Conservation (phyloP, 306 rosid genomes). For the Aeschynomene evenia region DNA sequence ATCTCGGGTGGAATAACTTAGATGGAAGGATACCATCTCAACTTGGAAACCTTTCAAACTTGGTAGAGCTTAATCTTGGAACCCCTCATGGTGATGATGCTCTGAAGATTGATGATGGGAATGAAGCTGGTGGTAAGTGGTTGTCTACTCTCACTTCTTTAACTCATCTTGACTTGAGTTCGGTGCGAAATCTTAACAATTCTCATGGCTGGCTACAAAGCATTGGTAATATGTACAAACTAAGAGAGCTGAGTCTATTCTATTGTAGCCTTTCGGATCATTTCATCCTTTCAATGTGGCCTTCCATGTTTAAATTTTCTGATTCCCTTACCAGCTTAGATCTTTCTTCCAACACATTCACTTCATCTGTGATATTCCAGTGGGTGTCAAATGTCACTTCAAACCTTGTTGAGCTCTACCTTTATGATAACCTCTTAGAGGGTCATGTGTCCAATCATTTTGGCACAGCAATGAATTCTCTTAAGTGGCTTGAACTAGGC, state of each 20-base stretch:
- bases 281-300: not conserved
- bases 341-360: not conserved
- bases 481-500: slow-evolving; percentile 2
- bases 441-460: not conserved
- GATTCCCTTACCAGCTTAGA: slow-evolving; percentile 2
- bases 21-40: slow-evolving; percentile 27
- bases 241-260: not conserved
- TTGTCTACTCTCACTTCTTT: too few species aligned
- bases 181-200: not conserved
- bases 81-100: not conserved
- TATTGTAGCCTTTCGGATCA: slow-evolving; percentile 5
- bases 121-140: too few species aligned
- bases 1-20: not conserved
- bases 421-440: not conserved
- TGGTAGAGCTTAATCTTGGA: slow-evolving; percentile 21
- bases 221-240: slow-evolving; percentile 21
- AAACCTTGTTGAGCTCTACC: slow-evolving; percentile 21
- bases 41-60: slow-evolving; percentile 34
- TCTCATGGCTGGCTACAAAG: not conserved
- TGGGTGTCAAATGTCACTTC: slow-evolving; percentile 33
- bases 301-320: slow-evolving; percentile 13
- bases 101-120: not conserved
- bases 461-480: not conserved
- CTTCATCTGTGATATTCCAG: slow-evolving; percentile 7
- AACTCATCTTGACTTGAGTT: too few species aligned